Evolutionary conservation across 2,329 filamentous ascomycete genomes (phyloP).

Genomic region (Fusarium mundagurra): DNA sequence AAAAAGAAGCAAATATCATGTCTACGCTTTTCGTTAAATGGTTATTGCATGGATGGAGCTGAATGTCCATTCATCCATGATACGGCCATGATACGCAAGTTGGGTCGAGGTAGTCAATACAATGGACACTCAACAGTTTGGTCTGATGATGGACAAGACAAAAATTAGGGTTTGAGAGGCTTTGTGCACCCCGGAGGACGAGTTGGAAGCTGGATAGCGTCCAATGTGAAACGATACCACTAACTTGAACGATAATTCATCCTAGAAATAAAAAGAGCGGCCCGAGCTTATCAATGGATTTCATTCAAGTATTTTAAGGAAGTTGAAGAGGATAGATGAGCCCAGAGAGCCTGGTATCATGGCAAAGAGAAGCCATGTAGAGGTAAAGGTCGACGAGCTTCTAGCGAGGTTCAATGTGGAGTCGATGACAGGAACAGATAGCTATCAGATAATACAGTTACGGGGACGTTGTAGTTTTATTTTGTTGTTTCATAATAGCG

Average conservation of each 20-base stretch:
- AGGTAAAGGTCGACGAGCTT: no score
- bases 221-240: accelerated
- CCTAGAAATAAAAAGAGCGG: accelerated
- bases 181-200: accelerated
- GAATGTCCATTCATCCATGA: not conserved
- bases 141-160: accelerated
- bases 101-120: no score
- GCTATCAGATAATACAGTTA: not conserved
- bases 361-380: not conserved
- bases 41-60: not conserved
- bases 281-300: accelerated
- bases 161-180: accelerated
- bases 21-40: accelerated
- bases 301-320: accelerated
- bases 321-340: accelerated
- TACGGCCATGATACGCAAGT: accelerated
- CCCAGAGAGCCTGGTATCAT: accelerated
- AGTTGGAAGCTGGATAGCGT: not conserved
- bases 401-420: accelerated
- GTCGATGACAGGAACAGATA: not conserved
- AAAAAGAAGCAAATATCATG: accelerated
- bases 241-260: accelerated
- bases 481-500: not conserved
- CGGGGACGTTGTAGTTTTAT: accelerated
- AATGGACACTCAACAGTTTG: no score